These are phyloP conservation scores for Quercus tomentella DNA, from an alignment of 331 rosid genomes.

Conservation along the genomic window DNA sequence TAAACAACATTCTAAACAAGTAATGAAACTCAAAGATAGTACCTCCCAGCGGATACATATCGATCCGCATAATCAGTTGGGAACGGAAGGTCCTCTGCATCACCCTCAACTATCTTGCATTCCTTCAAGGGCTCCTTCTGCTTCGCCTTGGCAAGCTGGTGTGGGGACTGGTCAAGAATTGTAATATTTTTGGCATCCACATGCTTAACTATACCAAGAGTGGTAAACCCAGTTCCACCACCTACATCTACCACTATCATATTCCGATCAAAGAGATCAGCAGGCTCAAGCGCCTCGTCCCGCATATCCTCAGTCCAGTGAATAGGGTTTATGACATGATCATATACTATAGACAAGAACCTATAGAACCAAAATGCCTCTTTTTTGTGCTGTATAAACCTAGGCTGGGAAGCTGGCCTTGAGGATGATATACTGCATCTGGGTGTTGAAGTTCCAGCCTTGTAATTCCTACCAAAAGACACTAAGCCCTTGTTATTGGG, in stretches of 20 bases:
- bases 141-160: conserved; percentile 82
- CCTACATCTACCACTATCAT: conserved; percentile 82
- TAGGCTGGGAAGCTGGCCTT: conserved; percentile 74
- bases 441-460: conserved; percentile 22
- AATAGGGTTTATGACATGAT: conserved; percentile 76
- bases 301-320: conserved; percentile 94
- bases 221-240: conserved; percentile 91
- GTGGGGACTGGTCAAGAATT: conserved; percentile 81
- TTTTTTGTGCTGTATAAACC: conserved; percentile 78
- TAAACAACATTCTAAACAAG: background rate
- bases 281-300: conserved; percentile 83
- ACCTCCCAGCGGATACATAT: conserved; percentile 90
- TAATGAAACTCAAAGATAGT: background rate
- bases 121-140: conserved; percentile 77
- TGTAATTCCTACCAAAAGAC: conserved; percentile 20
- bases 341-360: conserved; percentile 74
- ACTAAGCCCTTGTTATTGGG: conserved; percentile 24
- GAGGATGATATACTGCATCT: conserved; percentile 62
- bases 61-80: conserved; percentile 73
- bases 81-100: conserved; percentile 87
- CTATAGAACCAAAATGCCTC: conserved; percentile 89
- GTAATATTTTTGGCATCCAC: conserved; percentile 83
- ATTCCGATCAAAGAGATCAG: conserved; percentile 49
- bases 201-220: conserved; percentile 76
- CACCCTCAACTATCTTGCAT: conserved; percentile 71